Evolutionary conservation across 2,329 filamentous ascomycete species (phyloP).

Genomic region (Nigrospora osmanthi): DNA sequence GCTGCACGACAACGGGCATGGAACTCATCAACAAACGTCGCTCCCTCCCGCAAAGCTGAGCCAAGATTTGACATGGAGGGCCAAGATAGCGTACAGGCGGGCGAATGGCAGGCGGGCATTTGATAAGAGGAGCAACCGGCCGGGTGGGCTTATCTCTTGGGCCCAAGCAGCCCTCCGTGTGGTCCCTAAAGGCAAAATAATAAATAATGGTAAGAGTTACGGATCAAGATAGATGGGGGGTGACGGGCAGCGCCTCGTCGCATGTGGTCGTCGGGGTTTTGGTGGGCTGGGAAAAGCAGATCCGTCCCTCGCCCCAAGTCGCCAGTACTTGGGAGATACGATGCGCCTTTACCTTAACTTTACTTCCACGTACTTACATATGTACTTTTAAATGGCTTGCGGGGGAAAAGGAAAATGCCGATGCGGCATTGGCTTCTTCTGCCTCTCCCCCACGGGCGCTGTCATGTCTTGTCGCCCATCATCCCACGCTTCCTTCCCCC

Average conservation of each 20-base stretch:
- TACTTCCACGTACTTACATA: too few relatives aligned
- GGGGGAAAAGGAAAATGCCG: background rate
- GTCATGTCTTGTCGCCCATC: too few relatives aligned
- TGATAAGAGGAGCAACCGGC: background rate
- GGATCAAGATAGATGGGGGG: background rate
- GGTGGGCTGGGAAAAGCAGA: background rate
- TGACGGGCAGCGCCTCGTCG: too few relatives aligned
- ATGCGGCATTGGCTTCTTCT: background rate
- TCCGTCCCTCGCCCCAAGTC: background rate
- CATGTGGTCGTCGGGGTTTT: background rate
- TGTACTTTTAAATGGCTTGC: background rate
- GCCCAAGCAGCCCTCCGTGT: too few relatives aligned
- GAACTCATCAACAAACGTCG: too few relatives aligned
- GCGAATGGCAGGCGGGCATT: background rate
- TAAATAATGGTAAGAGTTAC: conserved; percentile 3
- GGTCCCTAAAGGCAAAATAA: background rate
- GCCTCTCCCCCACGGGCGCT: too few relatives aligned
- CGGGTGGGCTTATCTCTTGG: background rate
- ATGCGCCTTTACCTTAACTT: background rate
- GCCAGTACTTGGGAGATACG: background rate
- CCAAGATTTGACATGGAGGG: too few relatives aligned
- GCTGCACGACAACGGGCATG: too few relatives aligned
- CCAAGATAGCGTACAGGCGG: background rate
- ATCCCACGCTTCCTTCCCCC: too few relatives aligned
- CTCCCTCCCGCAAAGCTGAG: too few relatives aligned